Evolutionary conservation across 2,329 filamentous ascomycete genomes (phyloP).

Genomic region (Elsinoe perseae): DNA sequence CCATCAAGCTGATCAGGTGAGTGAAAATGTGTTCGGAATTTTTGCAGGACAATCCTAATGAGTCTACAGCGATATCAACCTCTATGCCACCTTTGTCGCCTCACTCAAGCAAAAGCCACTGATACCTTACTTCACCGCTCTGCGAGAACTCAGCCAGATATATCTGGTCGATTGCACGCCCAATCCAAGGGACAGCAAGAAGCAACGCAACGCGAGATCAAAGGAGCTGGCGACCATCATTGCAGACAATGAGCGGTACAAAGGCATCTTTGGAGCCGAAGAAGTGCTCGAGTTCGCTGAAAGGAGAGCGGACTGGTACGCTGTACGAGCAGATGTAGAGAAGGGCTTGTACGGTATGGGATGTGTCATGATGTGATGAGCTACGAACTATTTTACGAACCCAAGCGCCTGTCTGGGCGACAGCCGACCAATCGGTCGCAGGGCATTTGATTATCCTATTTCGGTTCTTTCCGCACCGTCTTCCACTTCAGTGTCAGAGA

Average conservation of each 20-base stretch:
- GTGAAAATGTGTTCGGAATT: too few species aligned
- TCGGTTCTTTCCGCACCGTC: too few species aligned
- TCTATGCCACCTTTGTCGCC: conserved; percentile 79
- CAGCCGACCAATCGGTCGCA: too few species aligned
- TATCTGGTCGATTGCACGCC: conserved; percentile 66
- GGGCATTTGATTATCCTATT: too few species aligned
- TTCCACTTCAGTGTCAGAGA: conserved; percentile 51
- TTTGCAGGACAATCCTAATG: too few species aligned
- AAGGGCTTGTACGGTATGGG: conserved; percentile 95
- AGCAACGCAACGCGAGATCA: conserved; percentile 57
- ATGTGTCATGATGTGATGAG: conserved; percentile 66
- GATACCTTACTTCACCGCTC: conserved; percentile 80
- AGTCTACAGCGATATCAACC: conserved; percentile 87
- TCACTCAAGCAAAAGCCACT: conserved; percentile 76
- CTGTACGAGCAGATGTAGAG: conserved; percentile 80
- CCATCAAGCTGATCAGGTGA: conserved; percentile 76
- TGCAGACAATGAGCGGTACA: conserved; percentile 80
- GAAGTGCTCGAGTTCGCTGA: conserved; percentile 98
- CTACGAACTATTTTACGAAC: too few species aligned
- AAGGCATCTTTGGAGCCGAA: conserved; percentile 86
- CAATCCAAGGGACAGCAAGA: conserved; percentile 23
- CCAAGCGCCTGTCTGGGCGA: too few species aligned
- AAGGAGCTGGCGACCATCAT: conserved; percentile 95
- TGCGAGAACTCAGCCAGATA: conserved; percentile 89
- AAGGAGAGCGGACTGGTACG: conserved; percentile 88